A percentile compares a stretch with the other conserved stretches of the same genome.
Evolutionary conservation across 2,329 filamentous ascomycete species (phyloP).

Genomic region (Coniochaeta hoffmannii): DNA sequence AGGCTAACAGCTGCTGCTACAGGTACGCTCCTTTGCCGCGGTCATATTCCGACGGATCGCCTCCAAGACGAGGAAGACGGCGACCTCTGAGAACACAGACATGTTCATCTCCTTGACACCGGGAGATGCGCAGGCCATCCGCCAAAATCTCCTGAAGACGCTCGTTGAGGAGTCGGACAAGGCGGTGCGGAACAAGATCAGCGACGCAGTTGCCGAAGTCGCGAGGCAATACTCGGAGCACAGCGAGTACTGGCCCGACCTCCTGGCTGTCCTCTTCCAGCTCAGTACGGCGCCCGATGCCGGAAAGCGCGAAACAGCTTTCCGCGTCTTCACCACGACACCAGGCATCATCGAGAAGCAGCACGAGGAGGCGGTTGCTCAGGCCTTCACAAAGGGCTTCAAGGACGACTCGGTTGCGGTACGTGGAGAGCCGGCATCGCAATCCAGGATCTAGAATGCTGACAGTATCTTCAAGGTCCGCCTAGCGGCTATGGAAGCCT

Average conservation of each 20-base stretch:
- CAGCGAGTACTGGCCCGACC: conserved; percentile 83
- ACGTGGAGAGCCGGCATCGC: conserved; percentile 20
- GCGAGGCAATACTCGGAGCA: conserved; percentile 92
- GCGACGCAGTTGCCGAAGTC: conserved; percentile 93
- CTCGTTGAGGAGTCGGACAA: conserved; percentile 66
- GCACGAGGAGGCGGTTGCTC: conserved; percentile 82
- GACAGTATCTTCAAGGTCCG: conserved; percentile 55
- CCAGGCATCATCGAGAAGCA: conserved; percentile 94
- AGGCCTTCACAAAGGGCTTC: conserved; percentile 86
- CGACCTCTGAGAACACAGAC: conserved; percentile 65
- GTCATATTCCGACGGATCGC: conserved; percentile 93
- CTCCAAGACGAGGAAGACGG: conserved; percentile 76
- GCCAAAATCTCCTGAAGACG: conserved; percentile 73
- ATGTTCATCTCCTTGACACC: conserved; percentile 74
- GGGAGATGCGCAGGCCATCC: conserved; percentile 70
- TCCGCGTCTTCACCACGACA: conserved; percentile 90
- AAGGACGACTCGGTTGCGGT: conserved; percentile 78
- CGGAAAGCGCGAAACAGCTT: conserved; percentile 84
- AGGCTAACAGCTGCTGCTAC: conserved; percentile 6
- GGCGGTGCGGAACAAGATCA: conserved; percentile 85
- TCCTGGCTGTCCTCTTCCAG: conserved; percentile 78
- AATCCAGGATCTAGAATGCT: background rate
- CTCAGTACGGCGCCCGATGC: conserved; percentile 80
- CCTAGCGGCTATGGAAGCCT: conserved; percentile 91
- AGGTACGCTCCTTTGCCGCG: conserved; percentile 86